Evolutionary conservation across 108 stramenopile species (phyloP).

Genomic region (Hondaea fermentalgiana): DNA sequence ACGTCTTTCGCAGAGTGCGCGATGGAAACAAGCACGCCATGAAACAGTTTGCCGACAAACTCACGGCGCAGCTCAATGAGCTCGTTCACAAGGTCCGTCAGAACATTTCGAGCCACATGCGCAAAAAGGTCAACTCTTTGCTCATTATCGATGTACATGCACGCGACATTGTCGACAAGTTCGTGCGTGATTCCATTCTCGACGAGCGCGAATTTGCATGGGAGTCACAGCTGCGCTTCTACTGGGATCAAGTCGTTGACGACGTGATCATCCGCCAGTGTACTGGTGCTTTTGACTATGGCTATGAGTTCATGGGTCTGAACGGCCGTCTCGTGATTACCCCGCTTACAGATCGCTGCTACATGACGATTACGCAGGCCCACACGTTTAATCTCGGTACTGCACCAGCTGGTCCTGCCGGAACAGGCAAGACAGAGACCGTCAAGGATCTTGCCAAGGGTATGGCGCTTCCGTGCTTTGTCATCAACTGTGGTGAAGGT

Average conservation of each 20-base stretch:
- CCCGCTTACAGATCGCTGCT: slow-evolving; percentile 62
- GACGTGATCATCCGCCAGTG: slow-evolving; percentile 57
- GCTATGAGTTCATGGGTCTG: slow-evolving; percentile 65
- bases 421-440: slow-evolving; percentile 66
- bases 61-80: slow-evolving; percentile 54
- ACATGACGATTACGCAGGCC: slow-evolving; percentile 66
- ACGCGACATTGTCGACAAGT: slow-evolving; percentile 59
- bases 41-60: slow-evolving; percentile 56
- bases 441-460: slow-evolving; percentile 62
- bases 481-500: slow-evolving; percentile 63
- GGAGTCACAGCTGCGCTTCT: slow-evolving; percentile 63
- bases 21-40: slow-evolving; percentile 61
- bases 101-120: slow-evolving; percentile 39
- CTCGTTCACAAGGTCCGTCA: slow-evolving; percentile 53
- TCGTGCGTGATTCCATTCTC: slow-evolving; percentile 58
- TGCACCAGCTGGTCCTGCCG: slow-evolving; percentile 61
- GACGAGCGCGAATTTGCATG: slow-evolving; percentile 63
- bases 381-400: slow-evolving; percentile 63
- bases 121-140: slow-evolving; percentile 62
- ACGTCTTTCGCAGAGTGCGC: slow-evolving; percentile 47
- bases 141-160: slow-evolving; percentile 66
- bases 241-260: slow-evolving; percentile 60
- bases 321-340: slow-evolving; percentile 65
- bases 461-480: slow-evolving; percentile 61
- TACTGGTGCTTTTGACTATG: slow-evolving; percentile 59